A percentile compares a stretch with the other conserved stretches of the same genome.
Conservation (phyloP, 1,284 basidiomycete species). For the Marasmius oreades region DNA sequence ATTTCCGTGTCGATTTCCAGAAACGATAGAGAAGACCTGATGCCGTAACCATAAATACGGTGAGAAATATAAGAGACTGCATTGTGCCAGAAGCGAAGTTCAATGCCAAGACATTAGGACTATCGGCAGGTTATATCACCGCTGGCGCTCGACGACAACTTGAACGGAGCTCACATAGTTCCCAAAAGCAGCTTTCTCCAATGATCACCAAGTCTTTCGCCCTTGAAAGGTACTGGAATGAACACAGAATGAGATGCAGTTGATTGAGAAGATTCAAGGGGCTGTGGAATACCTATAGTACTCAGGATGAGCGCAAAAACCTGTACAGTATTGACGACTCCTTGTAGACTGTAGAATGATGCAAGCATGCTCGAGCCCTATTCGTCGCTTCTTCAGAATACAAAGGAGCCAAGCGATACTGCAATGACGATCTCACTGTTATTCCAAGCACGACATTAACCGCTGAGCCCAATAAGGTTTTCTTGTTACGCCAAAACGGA, state of each 20-base stretch:
- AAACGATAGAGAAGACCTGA: slow-evolving; percentile 55
- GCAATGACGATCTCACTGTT: slow-evolving; percentile 36
- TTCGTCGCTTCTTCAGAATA: neutral
- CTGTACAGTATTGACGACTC: slow-evolving; percentile 63
- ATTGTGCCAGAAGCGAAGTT: slow-evolving; percentile 58
- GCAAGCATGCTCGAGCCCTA: slow-evolving; percentile 67
- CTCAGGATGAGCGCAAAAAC: slow-evolving; percentile 66
- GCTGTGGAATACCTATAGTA: slow-evolving; percentile 54
- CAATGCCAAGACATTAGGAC: slow-evolving; percentile 67
- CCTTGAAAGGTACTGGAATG: slow-evolving; percentile 39
- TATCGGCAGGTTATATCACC: slow-evolving; percentile 29
- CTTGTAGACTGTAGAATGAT: slow-evolving; percentile 66
- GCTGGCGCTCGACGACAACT: too few relatives aligned
- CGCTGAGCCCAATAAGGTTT: slow-evolving; percentile 42
- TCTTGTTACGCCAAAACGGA: slow-evolving; percentile 53
- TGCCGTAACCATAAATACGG: slow-evolving; percentile 53
- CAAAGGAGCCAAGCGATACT: too few relatives aligned
- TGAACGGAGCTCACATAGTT: slow-evolving; percentile 49
- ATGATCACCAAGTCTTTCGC: slow-evolving; percentile 34
- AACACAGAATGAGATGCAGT: neutral
- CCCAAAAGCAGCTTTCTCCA: slow-evolving; percentile 61
- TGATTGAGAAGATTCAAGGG: neutral
- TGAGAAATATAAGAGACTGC: slow-evolving; percentile 52
- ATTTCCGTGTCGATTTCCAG: slow-evolving; percentile 43
- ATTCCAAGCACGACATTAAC: slow-evolving; percentile 44